Evolutionary conservation across 2,329 filamentous ascomycete genomes (phyloP), one percentile per base, ranked within the genome.

Genomic region (Colletotrichum navitas): DNA sequence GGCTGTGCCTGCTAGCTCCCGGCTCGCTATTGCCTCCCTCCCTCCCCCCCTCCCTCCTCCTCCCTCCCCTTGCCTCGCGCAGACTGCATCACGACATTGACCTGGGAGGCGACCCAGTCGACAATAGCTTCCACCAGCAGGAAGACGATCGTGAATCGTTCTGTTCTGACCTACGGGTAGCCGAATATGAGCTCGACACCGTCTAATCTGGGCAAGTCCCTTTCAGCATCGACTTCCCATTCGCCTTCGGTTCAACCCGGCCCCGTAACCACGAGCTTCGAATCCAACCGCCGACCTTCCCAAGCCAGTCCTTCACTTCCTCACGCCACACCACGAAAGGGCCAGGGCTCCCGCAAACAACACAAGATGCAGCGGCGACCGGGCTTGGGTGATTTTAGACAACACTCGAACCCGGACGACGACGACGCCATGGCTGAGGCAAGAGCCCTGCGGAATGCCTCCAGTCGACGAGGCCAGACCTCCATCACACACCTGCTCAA

Each of bases 401-500:
- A 76, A 51, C 75, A 76, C 63, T 76, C 76, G 32, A 75, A 77
- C 11, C 74, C 92, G 76, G 88, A 92, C 79, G 91, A 95, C 84
- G 94, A 97, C 84, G 94, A 97, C 88, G 90, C 90, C 77, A 91
- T 97, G 89, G 94, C 91, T 75, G 94, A 98, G 85, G 86, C 95
- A 73, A 83, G 87, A 74, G 87, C 87, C 26, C 81, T 90, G 69
- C 84, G 87, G 69, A 90, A 89, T 75, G 81, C 87, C 16, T 86
- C 85, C n/a, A 88, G 87, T 78, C 92, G 96, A 71, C 94, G 96
- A 77, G 96, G 96, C 65, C 95, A 98, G 82, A 98, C 94, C 65
- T 97, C 94, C 78, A 99, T 99, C 79, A 98, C 96, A 51, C 96
- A 99, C 82, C 85, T 99, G 68, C 93, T 99, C 87, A 95, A 95